Percentiles rank a stretch among this genome's conserved stretches.
Conservation (phyloP, 73 alveolate genomes). For the Uronychia setigera region DNA sequence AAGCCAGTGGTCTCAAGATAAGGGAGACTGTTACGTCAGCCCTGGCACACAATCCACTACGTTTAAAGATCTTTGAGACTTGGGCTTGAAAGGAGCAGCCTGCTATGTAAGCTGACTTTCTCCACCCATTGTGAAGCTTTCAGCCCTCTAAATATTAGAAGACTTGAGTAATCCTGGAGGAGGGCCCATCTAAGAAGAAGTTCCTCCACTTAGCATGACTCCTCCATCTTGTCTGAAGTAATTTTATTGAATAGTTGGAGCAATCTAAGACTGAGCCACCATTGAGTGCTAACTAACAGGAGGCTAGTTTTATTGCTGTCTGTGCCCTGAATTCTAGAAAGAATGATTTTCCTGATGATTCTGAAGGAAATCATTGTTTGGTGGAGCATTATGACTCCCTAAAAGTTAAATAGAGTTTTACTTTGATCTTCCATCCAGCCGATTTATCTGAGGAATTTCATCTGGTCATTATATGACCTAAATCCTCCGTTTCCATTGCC, state of each 20-base stretch:
- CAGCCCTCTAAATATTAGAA: background rate
- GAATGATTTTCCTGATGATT: too few species aligned
- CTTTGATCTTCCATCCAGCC: background rate
- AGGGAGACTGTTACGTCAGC: background rate
- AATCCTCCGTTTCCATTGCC: background rate
- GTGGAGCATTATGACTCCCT: too few species aligned
- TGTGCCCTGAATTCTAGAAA: too few species aligned
- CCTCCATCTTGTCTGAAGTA: background rate
- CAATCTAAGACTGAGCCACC: background rate
- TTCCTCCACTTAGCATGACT: background rate
- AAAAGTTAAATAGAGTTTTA: background rate
- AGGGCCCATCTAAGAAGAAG: background rate
- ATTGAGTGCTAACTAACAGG: background rate
- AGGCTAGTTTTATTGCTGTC: background rate
- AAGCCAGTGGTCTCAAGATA: background rate
- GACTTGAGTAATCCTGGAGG: background rate
- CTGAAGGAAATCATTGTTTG: too few species aligned
- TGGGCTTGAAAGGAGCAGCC: background rate
- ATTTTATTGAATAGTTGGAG: background rate
- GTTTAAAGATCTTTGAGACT: background rate
- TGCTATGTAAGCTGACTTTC: background rate
- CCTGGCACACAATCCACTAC: background rate
- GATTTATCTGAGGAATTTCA: background rate
- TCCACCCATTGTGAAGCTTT: too few species aligned
- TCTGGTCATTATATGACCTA: background rate